Conservation (phyloP, 2,329 filamentous ascomycete species). For the Fusarium verticillioides region DNA sequence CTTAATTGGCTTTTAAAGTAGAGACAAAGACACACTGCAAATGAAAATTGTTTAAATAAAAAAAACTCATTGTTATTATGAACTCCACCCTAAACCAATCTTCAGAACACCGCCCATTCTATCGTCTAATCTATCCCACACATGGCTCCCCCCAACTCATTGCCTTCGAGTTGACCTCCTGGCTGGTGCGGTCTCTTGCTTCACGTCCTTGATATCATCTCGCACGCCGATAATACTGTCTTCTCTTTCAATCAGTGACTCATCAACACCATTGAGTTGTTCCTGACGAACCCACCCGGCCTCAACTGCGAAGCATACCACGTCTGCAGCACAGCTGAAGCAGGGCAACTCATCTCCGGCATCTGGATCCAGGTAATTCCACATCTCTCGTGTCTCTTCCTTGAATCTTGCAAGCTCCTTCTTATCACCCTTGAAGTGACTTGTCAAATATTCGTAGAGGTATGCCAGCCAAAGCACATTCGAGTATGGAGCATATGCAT, state of each 20-base stretch:
- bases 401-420: slow-evolving; percentile 60
- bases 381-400: slow-evolving; percentile 62
- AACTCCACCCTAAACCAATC: slow-evolving; percentile 23
- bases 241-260: slow-evolving; percentile 52
- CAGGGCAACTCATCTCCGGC: slow-evolving; percentile 59
- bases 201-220: slow-evolving; percentile 41
- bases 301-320: slow-evolving; percentile 67
- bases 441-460: slow-evolving; percentile 64
- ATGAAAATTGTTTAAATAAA: neutral
- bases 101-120: neutral
- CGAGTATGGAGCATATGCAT: slow-evolving; percentile 67
- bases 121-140: slow-evolving; percentile 6
- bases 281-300: slow-evolving; percentile 66
- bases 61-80: slow-evolving; percentile 26
- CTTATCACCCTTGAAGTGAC: slow-evolving; percentile 59
- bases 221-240: slow-evolving; percentile 54
- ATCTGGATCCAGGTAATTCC: slow-evolving; percentile 63
- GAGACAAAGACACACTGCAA: neutral
- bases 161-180: slow-evolving; percentile 43
- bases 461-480: slow-evolving; percentile 75
- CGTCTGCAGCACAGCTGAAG: slow-evolving; percentile 66
- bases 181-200: slow-evolving; percentile 31
- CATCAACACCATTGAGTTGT: slow-evolving; percentile 58
- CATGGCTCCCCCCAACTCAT: neutral
- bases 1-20: neutral